These are phyloP conservation scores for Mucuna pruriens DNA, from an alignment of 306 rosid genomes.

Conservation along the genomic window DNA sequence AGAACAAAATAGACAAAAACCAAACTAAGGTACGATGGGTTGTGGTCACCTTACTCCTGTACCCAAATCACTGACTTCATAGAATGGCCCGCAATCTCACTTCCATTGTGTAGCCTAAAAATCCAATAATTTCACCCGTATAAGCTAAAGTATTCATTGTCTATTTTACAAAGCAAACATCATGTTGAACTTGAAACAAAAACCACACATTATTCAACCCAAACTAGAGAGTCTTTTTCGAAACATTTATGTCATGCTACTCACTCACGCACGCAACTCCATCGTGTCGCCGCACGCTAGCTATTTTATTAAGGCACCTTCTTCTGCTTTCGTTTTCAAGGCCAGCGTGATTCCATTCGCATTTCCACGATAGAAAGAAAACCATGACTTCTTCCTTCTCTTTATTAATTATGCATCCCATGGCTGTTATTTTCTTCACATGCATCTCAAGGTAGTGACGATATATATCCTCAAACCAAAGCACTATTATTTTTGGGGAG, in stretches of 20 bases:
- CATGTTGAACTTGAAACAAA: conserved; percentile 30
- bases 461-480: conserved; percentile 19
- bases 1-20: neutral
- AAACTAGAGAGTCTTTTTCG: neutral
- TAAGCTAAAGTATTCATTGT: neutral
- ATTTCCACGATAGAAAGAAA: neutral
- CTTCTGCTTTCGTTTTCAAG: conserved; percentile 37
- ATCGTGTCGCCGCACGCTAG: conserved; percentile 47
- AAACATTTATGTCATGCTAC: neutral
- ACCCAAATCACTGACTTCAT: neutral
- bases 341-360: conserved; percentile 23
- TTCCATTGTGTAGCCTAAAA: neutral
- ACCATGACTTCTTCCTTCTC: neutral
- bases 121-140: neutral
- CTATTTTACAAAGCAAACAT: neutral
- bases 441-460: conserved; percentile 18
- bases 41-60: neutral
- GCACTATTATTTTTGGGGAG: neutral
- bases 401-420: neutral
- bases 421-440: no score
- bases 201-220: conserved; percentile 22
- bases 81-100: neutral
- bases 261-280: conserved; percentile 36
- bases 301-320: neutral
- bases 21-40: neutral